These are phyloP conservation scores for Penicillium steckii DNA, from an alignment of 495 filamentous ascomycete species.

Conservation along the genomic window DNA sequence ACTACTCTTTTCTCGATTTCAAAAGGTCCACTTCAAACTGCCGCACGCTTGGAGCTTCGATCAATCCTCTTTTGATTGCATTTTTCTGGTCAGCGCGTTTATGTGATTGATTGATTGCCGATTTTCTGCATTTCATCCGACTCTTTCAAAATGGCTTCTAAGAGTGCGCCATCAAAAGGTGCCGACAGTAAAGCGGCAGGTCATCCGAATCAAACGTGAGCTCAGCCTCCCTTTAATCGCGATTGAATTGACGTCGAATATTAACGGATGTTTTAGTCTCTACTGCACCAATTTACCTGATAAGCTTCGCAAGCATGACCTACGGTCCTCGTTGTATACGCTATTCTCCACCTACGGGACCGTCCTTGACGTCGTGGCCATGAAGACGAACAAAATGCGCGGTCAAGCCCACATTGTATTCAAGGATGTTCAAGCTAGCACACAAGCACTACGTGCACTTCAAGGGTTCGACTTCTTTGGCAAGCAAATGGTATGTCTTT, in stretches of 20 bases:
- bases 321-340: conserved; percentile 82
- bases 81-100: neutral
- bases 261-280: conserved; percentile 55
- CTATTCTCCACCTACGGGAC: conserved; percentile 92
- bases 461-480: conserved; percentile 88
- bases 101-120: neutral
- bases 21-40: neutral
- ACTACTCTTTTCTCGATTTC: conserved; percentile 12
- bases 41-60: conserved; percentile 8
- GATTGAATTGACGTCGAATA: conserved; percentile 10
- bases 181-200: conserved; percentile 36
- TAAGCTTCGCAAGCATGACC: conserved; percentile 82
- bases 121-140: neutral
- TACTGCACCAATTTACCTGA: conserved; percentile 84
- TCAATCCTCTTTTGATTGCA: conserved; percentile 4
- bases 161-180: conserved; percentile 34
- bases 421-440: conserved; percentile 80
- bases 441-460: conserved; percentile 83
- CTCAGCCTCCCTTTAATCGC: conserved; percentile 11
- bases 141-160: conserved; percentile 37
- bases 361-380: conserved; percentile 88
- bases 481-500: conserved; percentile 70
- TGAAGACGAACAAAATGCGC: conserved; percentile 87
- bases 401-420: conserved; percentile 94
- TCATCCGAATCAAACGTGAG: conserved; percentile 74